These are phyloP conservation scores for Paraphoma chrysanthemicola DNA, from an alignment of 2,329 filamentous ascomycete genomes.

Conservation along the genomic window DNA sequence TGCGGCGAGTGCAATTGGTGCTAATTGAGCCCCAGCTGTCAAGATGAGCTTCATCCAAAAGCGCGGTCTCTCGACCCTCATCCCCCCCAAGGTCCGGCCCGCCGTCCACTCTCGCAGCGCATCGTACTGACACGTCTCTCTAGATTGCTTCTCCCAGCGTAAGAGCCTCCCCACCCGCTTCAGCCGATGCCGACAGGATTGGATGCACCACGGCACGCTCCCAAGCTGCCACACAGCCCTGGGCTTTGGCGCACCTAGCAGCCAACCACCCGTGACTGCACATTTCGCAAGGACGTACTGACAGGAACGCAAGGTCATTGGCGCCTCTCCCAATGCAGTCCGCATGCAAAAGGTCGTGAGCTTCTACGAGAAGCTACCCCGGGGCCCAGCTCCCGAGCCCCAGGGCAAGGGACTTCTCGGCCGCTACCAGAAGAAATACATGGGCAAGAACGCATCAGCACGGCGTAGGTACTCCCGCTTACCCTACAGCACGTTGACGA, in stretches of 20 bases:
- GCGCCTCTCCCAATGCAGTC: slow-evolving; percentile 91
- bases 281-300: not conserved
- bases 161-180: slow-evolving; percentile 53
- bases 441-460: slow-evolving; percentile 89
- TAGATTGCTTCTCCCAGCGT: slow-evolving; percentile 86
- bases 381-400: slow-evolving; percentile 83
- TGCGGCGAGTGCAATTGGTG: slow-evolving; percentile 36
- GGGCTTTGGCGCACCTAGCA: too few species aligned
- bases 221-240: too few species aligned
- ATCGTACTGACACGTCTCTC: slow-evolving; percentile 46
- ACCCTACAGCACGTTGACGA: too few species aligned
- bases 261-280: not conserved
- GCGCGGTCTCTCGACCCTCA: slow-evolving; percentile 95
- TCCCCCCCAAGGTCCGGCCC: slow-evolving; percentile 89
- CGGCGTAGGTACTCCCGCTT: slow-evolving; percentile 71
- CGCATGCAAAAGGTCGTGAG: slow-evolving; percentile 97
- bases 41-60: slow-evolving; percentile 93
- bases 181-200: slow-evolving; percentile 10
- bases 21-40: slow-evolving; percentile 52
- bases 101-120: slow-evolving; percentile 10
- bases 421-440: slow-evolving; percentile 86
- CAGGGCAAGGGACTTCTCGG: slow-evolving; percentile 83
- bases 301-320: slow-evolving; percentile 74
- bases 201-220: not conserved
- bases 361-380: slow-evolving; percentile 99